Percentiles rank a stretch among this genome's conserved stretches.
Evolutionary conservation across 2,329 filamentous ascomycete species (phyloP).

Genomic region (Arthrobotrys musiformis): DNA sequence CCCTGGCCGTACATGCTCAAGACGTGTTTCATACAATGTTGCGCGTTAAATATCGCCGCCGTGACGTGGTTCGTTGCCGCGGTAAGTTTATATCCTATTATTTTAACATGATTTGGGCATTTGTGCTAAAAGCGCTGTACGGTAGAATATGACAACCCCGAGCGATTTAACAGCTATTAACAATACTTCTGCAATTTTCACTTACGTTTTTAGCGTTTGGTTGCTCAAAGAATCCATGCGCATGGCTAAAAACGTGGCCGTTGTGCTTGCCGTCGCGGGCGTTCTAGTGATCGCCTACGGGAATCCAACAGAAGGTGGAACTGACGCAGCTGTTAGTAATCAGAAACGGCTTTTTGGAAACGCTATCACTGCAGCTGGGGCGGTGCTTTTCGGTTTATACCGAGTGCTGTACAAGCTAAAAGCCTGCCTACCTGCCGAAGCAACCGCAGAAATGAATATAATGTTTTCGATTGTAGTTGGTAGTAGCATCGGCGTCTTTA

Average conservation of each 20-base stretch:
- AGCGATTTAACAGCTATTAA: slow-evolving; percentile 52
- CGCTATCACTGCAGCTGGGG: slow-evolving; percentile 38
- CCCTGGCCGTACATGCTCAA: slow-evolving; percentile 39
- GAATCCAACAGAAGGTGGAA: slow-evolving; percentile 26
- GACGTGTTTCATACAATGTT: slow-evolving; percentile 52
- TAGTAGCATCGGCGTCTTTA: slow-evolving; percentile 49
- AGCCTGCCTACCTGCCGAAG: slow-evolving; percentile 41
- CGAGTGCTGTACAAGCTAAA: slow-evolving; percentile 49
- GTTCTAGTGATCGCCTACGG: slow-evolving; percentile 47
- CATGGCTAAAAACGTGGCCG: slow-evolving; percentile 45
- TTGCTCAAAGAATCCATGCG: slow-evolving; percentile 51
- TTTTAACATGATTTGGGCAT: not conserved
- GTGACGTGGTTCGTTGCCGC: slow-evolving; percentile 46
- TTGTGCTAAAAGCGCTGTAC: not conserved
- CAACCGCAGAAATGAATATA: slow-evolving; percentile 50
- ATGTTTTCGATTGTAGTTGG: slow-evolving; percentile 44
- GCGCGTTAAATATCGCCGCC: slow-evolving; percentile 45
- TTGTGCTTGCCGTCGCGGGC: slow-evolving; percentile 32
- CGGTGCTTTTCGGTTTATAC: slow-evolving; percentile 44
- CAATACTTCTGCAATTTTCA: slow-evolving; percentile 52
- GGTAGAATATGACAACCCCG: slow-evolving; percentile 48
- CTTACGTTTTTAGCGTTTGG: slow-evolving; percentile 53
- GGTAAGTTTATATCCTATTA: not conserved
- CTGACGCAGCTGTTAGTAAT: slow-evolving; percentile 20
- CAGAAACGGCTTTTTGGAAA: slow-evolving; percentile 34